Base-by-base conservation (phyloP, 257 asterid species). In the Linaria vulgaris region DNA sequence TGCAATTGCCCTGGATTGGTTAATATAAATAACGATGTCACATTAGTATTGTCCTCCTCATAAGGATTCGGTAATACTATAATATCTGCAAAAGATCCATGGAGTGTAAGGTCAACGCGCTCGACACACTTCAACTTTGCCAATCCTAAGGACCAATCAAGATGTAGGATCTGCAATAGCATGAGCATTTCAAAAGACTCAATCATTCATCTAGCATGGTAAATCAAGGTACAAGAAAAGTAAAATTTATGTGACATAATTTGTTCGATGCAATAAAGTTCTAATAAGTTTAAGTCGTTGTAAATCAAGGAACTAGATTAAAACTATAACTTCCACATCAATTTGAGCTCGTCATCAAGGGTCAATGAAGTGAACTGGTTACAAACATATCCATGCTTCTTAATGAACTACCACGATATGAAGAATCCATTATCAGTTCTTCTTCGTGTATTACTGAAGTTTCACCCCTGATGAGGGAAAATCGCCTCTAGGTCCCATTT, bases 91-190 rank as follows among this genome's bases (percentile, higher is more conserved):
- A 90, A 94, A 64, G 96, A 84, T 65, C 97, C 96, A 75, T 72
- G 75, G 69, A 94, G 95, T 45, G 82, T 82, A 72, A 89, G 96
- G 83, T 94, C 96, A 77, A 94, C 74, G 55, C 94, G 95, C 59
- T 76, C 85, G 21, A 81, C 62, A 71, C 96, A 90, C 81, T 90
- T 90, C 83, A 94, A 57, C 68, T 74, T 82, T 70, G 85, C 72
- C 70, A 89, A 77, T 56, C 97, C 96, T 53, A 85, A 85, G 63
- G 99, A 94, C 97, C 99, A 94, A 74, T 94, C 90, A 73, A 94
- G 94, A 77, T 86, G 85, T 16, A 94, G 90, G 70, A 94, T 82
- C 99, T 94, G 97, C 75, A 79, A 68, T 38, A 60, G 60, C 47
- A 69, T 64, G 67, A 59, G 34, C 57, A 72, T 27, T 49, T 73